phyloP scores from a whole-genome alignment of 768 basidiomycete species.

The Lactarius vividus region DNA sequence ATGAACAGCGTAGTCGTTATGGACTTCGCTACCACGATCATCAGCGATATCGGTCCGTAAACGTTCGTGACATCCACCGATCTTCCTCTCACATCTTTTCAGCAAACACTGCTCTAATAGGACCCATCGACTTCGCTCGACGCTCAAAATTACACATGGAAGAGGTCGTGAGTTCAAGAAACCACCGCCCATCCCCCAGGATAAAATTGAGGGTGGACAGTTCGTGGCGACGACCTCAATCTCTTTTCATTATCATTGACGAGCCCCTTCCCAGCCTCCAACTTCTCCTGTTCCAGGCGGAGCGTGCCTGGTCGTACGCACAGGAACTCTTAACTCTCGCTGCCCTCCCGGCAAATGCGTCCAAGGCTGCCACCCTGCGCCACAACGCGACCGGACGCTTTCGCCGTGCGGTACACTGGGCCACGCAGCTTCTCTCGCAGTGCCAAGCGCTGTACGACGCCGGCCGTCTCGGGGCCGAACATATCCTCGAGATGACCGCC shows the following conservation, averaged over 20 bases:
- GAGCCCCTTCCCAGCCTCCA: constrained; percentile 54
- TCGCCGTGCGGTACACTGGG: constrained; percentile 75
- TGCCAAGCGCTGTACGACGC: constrained; percentile 60
- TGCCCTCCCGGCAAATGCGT: constrained; percentile 40
- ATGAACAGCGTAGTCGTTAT: constrained; percentile 87
- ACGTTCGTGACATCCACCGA: neutral
- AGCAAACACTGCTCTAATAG: constrained; percentile 92
- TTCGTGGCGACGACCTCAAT: constrained; percentile 39
- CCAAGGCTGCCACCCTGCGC: constrained; percentile 54
- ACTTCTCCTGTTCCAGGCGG: constrained; percentile 83
- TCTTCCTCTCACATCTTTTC: constrained; percentile 6
- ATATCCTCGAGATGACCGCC: constrained; percentile 65
- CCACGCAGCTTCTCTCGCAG: constrained; percentile 70
- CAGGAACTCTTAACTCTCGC: constrained; percentile 64
- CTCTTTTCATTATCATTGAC: constrained; percentile 20
- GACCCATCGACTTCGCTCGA: constrained; percentile 82
- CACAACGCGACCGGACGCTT: constrained; percentile 78
- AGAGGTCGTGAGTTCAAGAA: constrained; percentile 91
- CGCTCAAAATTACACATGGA: constrained; percentile 82
- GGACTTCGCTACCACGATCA: constrained; percentile 91
- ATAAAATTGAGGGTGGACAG: constrained; percentile 84
- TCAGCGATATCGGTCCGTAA: constrained; percentile 70
- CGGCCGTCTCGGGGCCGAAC: constrained; percentile 52
- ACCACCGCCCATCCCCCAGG: constrained; percentile 59
- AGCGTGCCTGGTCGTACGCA: constrained; percentile 89